Percentiles rank a stretch among this genome's conserved stretches.
Conservation (phyloP, 208 protist genomes). For the Vickermania ingenoplastis region DNA sequence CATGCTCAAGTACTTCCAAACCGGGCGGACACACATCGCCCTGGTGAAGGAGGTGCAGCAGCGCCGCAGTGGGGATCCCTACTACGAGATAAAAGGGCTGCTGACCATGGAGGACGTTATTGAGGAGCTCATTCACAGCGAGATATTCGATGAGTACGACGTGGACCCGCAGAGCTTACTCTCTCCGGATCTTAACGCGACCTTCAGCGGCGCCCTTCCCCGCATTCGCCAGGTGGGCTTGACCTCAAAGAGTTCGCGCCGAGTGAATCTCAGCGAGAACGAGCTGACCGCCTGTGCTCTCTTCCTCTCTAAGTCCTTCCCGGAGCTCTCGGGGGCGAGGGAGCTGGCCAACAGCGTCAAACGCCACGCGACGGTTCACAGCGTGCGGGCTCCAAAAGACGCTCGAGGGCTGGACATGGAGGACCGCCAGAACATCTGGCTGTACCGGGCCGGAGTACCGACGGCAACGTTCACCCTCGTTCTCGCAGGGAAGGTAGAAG, state of each 20-base stretch:
- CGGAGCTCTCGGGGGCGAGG: slow-evolving; percentile 51
- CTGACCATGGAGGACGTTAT: slow-evolving; percentile 96
- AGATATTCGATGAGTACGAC: slow-evolving; percentile 97
- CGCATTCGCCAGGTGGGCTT: slow-evolving; percentile 63
- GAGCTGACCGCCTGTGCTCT: slow-evolving; percentile 73
- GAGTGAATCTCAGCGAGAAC: slow-evolving; percentile 71
- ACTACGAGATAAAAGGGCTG: slow-evolving; percentile 93
- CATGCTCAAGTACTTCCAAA: slow-evolving; percentile 94
- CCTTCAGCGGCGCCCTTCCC: slow-evolving; percentile 1
- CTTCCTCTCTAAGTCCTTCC: slow-evolving; percentile 76
- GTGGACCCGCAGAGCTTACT: slow-evolving; percentile 27
- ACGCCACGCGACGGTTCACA: slow-evolving; percentile 50
- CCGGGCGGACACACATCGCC: slow-evolving; percentile 89
- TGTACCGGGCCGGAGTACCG: slow-evolving; percentile 75
- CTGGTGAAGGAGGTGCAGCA: slow-evolving; percentile 89
- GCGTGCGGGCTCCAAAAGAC: slow-evolving; percentile 65
- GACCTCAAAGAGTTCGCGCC: slow-evolving; percentile 61
- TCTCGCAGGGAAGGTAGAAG: slow-evolving; percentile 74
- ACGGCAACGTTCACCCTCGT: slow-evolving; percentile 80
- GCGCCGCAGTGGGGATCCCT: slow-evolving; percentile 84
- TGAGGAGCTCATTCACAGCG: slow-evolving; percentile 95
- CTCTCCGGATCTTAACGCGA: slow-evolving; percentile 2
- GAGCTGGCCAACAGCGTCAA: slow-evolving; percentile 44
- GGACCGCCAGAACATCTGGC: slow-evolving; percentile 84
- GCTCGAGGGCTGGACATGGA: slow-evolving; percentile 60